Percentiles rank a stretch among this genome's conserved stretches.
These are phyloP conservation scores for Cyclocybe aegerita DNA, from an alignment of 768 basidiomycete genomes.

Conservation along the genomic window DNA sequence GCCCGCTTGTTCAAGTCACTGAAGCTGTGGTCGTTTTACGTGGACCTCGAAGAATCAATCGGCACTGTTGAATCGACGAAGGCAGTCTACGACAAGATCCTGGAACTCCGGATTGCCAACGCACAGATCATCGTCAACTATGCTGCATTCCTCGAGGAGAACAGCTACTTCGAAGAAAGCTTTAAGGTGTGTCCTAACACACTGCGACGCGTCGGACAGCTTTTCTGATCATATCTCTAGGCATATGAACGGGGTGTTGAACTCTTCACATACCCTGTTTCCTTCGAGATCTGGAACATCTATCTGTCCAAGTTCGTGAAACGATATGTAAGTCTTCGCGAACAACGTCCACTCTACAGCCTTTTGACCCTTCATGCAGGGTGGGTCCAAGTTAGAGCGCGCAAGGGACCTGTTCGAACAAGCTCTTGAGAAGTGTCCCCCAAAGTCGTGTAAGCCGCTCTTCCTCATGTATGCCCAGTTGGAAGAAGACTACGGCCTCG, in stretches of 20 bases:
- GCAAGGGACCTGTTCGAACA: constrained; percentile 98
- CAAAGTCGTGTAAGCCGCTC: constrained; percentile 91
- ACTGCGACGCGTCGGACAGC: neutral
- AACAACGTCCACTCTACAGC: neutral
- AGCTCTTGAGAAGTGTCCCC: constrained; percentile 93
- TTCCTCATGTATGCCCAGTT: constrained; percentile 96
- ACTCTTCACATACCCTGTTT: constrained; percentile 95
- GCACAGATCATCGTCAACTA: constrained; percentile 98
- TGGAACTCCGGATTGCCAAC: constrained; percentile 96
- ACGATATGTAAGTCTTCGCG: constrained; percentile 72
- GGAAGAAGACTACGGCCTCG: constrained; percentile 93
- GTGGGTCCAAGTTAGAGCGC: constrained; percentile 91
- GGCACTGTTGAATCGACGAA: constrained; percentile 92
- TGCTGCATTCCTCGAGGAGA: constrained; percentile 95
- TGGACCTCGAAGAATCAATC: constrained; percentile 96
- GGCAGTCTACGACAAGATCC: constrained; percentile 91
- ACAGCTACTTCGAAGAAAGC: constrained; percentile 97
- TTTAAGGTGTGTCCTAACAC: constrained; percentile 68
- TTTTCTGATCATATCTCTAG: constrained; percentile 32
- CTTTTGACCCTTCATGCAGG: constrained; percentile 41
- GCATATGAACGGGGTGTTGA: constrained; percentile 98
- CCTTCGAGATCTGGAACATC: constrained; percentile 99
- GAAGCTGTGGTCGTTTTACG: constrained; percentile 98
- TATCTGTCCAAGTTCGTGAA: constrained; percentile 96
- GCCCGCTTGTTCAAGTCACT: constrained; percentile 93